These are phyloP conservation scores for Paramecium sonneborni DNA, from an alignment of 73 alveolate genomes.

Conservation along the genomic window DNA sequence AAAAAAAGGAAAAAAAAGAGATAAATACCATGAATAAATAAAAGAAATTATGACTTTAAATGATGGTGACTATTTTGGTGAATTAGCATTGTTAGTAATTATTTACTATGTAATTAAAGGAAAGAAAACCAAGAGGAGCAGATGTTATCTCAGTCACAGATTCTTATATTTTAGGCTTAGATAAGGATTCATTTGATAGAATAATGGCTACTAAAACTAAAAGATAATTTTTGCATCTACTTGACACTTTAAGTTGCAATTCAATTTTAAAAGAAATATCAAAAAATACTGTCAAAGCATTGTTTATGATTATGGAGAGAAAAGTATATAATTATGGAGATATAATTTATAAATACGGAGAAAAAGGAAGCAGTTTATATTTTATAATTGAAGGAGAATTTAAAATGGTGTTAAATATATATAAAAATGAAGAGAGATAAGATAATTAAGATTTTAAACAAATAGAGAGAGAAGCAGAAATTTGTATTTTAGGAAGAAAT, in stretches of 20 bases:
- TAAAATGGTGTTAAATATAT: neutral
- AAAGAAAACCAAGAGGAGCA: slow-evolving; percentile 58
- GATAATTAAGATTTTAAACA: neutral
- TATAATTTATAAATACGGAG: neutral
- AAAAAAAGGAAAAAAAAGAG: slow-evolving; percentile 49
- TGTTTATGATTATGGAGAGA: slow-evolving; percentile 54
- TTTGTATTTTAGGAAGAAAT: slow-evolving; percentile 22
- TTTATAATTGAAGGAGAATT: slow-evolving; percentile 40
- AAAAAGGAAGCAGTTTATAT: slow-evolving; percentile 29
- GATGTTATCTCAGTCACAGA: slow-evolving; percentile 21
- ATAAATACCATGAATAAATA: slow-evolving; percentile 29
- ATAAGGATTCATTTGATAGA: slow-evolving; percentile 47
- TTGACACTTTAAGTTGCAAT: slow-evolving; percentile 3
- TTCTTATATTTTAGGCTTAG: neutral
- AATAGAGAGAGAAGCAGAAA: neutral
- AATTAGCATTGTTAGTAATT: slow-evolving; percentile 26
- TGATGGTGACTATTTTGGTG: slow-evolving; percentile 57
- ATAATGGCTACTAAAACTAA: slow-evolving; percentile 49
- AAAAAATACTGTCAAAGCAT: slow-evolving; percentile 42
- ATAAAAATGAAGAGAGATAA: neutral
- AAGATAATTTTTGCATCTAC: slow-evolving; percentile 18
- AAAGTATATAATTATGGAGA: slow-evolving; percentile 39
- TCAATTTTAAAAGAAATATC: slow-evolving; percentile 41
- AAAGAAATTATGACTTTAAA: slow-evolving; percentile 33
- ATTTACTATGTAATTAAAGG: neutral